Evolutionary conservation across 441 rosid species (phyloP), one percentile per base, ranked within the genome.

Genomic region (Populus tomentosa): DNA sequence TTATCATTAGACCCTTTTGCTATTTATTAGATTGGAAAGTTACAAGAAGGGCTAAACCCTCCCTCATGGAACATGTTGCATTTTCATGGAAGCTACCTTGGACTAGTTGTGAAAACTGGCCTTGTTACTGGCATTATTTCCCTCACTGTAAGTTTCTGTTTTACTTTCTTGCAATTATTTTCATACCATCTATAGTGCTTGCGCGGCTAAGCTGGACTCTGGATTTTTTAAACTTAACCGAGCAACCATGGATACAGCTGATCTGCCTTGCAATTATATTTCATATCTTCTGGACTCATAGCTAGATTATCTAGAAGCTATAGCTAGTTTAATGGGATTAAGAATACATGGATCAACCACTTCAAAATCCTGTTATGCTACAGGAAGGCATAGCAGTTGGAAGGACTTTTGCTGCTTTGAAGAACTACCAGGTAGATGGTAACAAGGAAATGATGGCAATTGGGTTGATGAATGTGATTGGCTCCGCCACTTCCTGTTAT

Each of bases 381-480:
- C 91, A 95, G 99, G 99, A 95, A 88, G 99, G 99, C 18, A 91
- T 95, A 77, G 99, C 99, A 32, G 97, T 95, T 13, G 99, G 98
- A 80, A 91, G 98, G 81, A 95, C 98, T 72, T 95, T 95, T 81
- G 99, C 98, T 56, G 89, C 94, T 36, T 77, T 95, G 67, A 92
- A 91, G 82, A 88, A 92, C 83, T 93, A 93, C 82, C 89, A 91
- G 81, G 92, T 92, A n/a, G 99, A 95, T 80, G 99, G 99, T 35
- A 93, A 95, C 92, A 95, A 95, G 87, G 99, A 95, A 83, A 95
- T 95, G 98, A 91, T 95, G 71, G 99, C 99, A 3, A 91, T 93
- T 73, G 99, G 99, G 62, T 65, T 92, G 56, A 95, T 95, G 99
- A 95, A 95, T 88, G 88, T 93, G 23, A 88, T 92, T 53, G 99